Evolutionary conservation across 306 rosid genomes (phyloP), one percentile per base, ranked within the genome.

Genomic region (Mucuna pruriens): DNA sequence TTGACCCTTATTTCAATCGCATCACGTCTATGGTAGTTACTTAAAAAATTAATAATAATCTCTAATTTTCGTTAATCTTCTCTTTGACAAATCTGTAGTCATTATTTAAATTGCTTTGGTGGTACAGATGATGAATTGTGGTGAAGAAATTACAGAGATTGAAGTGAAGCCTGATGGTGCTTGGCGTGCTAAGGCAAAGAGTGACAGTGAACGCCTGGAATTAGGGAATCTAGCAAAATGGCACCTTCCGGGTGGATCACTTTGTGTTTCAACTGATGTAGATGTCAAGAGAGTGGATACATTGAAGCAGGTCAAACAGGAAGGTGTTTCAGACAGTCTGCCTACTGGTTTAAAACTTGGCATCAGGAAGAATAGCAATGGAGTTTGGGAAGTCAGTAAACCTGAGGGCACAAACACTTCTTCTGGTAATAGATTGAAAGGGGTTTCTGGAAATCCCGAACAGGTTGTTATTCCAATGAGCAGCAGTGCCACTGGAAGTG

Each of bases 101-200:
- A 71, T 60, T 46, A 44, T 82, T 49, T 76, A 25, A 67, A 39
- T 77, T 77, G 69, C 9, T 74, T 71, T 79, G 40, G 55, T 80
- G 85, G 72, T 84, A 36, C 91, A 92, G 99, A 92, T 94, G 98
- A 80, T 80, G 66, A 34, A 83, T 83, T 96, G 98, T 84, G 92
- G 94, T 22, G 99, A 96, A 80, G 99, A 96, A 86, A 93, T 90
- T 57, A 76, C 97, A 54, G 99, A 96, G 87, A 83, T 96, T 84
- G 99, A 96, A 83, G 98, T 92, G 80, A 94, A 90, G 87, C 99
- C 97, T 83, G 99, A 96, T 80, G 97, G 99, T 78, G 90, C 92
- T 80, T 96, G 99, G 99, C 94, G 99, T 83, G 98, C 87, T 39
- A 94, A 91, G 87, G 40, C 90, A 73, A 96, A 90, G 89, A 90